These are phyloP conservation scores for Leishmania turanica DNA, from an alignment of 208 protist genomes.

Conservation along the genomic window DNA sequence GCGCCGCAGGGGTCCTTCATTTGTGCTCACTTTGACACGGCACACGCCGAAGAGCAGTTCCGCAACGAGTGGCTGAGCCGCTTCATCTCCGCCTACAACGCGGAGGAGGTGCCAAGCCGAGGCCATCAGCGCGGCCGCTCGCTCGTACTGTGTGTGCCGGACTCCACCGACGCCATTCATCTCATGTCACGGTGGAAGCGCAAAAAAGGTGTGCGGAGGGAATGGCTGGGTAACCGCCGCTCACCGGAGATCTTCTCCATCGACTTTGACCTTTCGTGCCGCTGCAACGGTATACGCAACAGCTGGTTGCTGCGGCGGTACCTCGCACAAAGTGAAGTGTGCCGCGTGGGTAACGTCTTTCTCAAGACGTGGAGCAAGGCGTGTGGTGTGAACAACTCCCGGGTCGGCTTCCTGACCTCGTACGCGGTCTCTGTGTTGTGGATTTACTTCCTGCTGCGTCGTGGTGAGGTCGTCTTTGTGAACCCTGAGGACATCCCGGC, in stretches of 20 bases:
- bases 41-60: constrained; percentile 7
- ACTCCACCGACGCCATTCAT: constrained; percentile 37
- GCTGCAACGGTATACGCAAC: constrained; percentile 75
- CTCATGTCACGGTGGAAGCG: constrained; percentile 39
- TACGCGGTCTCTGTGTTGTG: constrained; percentile 81
- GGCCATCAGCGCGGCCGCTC: background rate
- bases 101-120: background rate
- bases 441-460: constrained; percentile 71
- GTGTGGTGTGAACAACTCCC: constrained; percentile 75
- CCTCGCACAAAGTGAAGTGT: constrained; percentile 46
- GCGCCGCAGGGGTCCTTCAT: constrained; percentile 20
- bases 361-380: constrained; percentile 85
- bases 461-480: constrained; percentile 42
- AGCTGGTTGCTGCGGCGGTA: constrained; percentile 81
- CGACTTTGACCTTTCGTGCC: constrained; percentile 84
- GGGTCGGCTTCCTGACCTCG: constrained; percentile 71
- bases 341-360: constrained; percentile 68
- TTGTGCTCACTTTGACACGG: constrained; percentile 19
- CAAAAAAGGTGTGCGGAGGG: constrained; percentile 23
- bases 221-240: constrained; percentile 33
- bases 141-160: constrained; percentile 21
- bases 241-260: constrained; percentile 72
- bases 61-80: constrained; percentile 1
- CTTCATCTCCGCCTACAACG: constrained; percentile 3
- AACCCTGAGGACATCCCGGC: constrained; percentile 34